Conservation (phyloP, 345 rosid species). For the Melaleuca quinquenervia region DNA sequence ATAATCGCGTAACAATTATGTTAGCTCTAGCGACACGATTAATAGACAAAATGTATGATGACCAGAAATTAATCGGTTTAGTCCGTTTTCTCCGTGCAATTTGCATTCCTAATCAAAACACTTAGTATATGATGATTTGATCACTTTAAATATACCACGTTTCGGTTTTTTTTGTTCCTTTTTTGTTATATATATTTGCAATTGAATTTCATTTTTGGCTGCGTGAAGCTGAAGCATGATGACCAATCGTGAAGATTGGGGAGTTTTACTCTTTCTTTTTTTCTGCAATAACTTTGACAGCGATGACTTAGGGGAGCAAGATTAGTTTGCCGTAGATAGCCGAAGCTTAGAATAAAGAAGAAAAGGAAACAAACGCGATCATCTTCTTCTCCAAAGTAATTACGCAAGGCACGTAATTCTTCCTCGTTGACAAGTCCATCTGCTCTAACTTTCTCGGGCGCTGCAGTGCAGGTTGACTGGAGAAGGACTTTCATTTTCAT, state of each 20-base stretch:
- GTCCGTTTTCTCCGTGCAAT: too few relatives aligned
- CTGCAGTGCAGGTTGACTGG: not conserved
- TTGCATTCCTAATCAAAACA: not conserved
- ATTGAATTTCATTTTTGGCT: not conserved
- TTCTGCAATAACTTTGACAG: not conserved
- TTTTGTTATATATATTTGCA: not conserved
- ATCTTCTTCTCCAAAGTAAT: not conserved
- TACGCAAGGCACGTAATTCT: not conserved
- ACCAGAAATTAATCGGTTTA: not conserved
- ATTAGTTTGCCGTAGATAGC: not conserved
- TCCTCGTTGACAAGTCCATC: not conserved
- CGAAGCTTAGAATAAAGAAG: not conserved
- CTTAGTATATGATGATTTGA: not conserved
- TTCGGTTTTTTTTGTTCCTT: not conserved
- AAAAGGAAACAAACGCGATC: not conserved
- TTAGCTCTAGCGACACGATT: not conserved
- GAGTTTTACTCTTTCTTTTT: not conserved
- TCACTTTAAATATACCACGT: not conserved
- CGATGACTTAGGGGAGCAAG: not conserved
- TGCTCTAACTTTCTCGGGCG: not conserved
- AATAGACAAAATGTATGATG: not conserved
- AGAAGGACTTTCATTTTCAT: not conserved
- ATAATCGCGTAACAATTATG: fast-evolving
- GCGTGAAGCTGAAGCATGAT: not conserved
- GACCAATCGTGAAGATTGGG: not conserved